These are phyloP conservation scores for Fomitiporia mediterranea DNA, from an alignment of 1,284 basidiomycete genomes.

Conservation along the genomic window DNA sequence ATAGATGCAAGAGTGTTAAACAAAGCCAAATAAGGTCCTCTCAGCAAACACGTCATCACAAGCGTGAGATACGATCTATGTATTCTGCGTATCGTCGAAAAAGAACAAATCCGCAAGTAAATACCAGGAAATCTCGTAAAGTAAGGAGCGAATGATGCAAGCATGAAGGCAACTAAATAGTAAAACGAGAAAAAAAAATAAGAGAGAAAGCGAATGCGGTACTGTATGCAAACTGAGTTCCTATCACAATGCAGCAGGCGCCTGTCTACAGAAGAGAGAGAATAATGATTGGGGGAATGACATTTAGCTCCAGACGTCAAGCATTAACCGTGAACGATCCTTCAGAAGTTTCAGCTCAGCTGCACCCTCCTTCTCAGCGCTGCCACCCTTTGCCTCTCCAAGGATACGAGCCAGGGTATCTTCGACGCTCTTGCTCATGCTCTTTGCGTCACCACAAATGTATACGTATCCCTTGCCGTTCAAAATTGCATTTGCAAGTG, in stretches of 20 bases:
- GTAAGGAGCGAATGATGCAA: background rate
- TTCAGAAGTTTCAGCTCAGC: slow-evolving; percentile 93
- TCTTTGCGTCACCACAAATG: slow-evolving; percentile 95
- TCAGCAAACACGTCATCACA: background rate
- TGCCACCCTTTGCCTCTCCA: slow-evolving; percentile 91
- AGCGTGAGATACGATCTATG: background rate
- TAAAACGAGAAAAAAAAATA: slow-evolving; percentile 4
- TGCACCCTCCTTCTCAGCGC: slow-evolving; percentile 77
- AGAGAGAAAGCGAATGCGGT: background rate
- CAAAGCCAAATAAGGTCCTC: background rate
- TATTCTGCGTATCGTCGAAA: background rate
- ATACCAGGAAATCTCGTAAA: background rate
- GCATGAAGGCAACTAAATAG: no score
- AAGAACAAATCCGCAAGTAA: background rate
- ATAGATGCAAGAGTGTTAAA: background rate
- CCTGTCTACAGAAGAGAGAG: background rate
- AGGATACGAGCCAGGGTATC: slow-evolving; percentile 80
- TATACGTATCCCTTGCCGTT: slow-evolving; percentile 94
- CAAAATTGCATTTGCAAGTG: slow-evolving; percentile 84
- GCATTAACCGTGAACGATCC: slow-evolving; percentile 79
- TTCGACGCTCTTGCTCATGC: slow-evolving; percentile 94
- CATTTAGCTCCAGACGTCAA: slow-evolving; percentile 82
- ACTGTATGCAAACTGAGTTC: background rate
- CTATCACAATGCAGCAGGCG: background rate
- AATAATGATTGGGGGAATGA: background rate